A percentile compares a stretch with the other conserved stretches of the same genome.
phyloP scores from a whole-genome alignment of 1,284 basidiomycete genomes.

The Cutaneotrichosporon sp. region DNA sequence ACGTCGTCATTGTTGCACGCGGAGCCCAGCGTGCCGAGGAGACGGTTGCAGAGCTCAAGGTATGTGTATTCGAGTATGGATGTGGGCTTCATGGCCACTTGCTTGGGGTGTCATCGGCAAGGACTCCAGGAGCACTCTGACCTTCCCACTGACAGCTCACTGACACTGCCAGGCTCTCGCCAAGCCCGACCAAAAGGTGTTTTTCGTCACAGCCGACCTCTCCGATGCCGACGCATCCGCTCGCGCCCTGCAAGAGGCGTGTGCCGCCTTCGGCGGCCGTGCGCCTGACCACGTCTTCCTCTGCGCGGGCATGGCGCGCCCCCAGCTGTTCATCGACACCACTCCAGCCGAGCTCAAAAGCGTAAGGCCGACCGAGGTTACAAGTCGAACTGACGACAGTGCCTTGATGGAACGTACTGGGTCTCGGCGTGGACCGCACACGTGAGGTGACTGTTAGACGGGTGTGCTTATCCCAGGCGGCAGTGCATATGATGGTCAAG shows the following conservation, averaged over 20 bases:
- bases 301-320: constrained; percentile 67
- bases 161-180: constrained; percentile 40
- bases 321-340: constrained; percentile 68
- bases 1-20: constrained; percentile 76
- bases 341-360: constrained; percentile 57
- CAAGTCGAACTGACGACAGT: constrained; percentile 30
- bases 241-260: constrained; percentile 61
- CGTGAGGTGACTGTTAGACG: constrained; percentile 5
- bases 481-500: constrained; percentile 64
- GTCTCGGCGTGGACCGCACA: constrained; percentile 67
- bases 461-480: constrained; percentile 50
- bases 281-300: constrained; percentile 70
- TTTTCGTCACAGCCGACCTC: constrained; percentile 62
- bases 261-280: constrained; percentile 54
- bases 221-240: constrained; percentile 53
- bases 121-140: too few relatives aligned
- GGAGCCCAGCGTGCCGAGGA: constrained; percentile 57
- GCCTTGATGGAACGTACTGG: constrained; percentile 53
- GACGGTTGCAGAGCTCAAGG: constrained; percentile 63
- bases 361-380: constrained; percentile 49
- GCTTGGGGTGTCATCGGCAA: too few relatives aligned
- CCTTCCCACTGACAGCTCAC: too few relatives aligned
- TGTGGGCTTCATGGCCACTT: too few relatives aligned
- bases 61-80: too few relatives aligned
- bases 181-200: constrained; percentile 57